Evolutionary conservation across 2,329 filamentous ascomycete species (phyloP).

Genomic region (Parafenestella ontariensis): DNA sequence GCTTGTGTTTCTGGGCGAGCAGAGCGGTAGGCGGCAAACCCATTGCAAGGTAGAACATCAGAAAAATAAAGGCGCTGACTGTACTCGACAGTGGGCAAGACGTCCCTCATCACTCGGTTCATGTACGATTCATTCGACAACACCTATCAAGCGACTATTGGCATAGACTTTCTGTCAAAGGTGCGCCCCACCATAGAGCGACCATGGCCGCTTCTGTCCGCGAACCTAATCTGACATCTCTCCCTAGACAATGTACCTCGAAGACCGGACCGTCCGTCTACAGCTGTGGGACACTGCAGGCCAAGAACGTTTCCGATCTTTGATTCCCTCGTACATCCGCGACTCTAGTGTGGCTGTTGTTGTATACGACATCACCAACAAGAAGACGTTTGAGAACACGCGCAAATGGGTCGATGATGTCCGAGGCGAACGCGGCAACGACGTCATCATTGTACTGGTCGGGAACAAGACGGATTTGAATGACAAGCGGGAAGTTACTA

Average conservation of each 20-base stretch:
- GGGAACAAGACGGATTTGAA: constrained; percentile 99
- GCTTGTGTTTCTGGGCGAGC: constrained; percentile 96
- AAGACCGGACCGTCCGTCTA: constrained; percentile 95
- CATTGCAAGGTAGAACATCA: background rate
- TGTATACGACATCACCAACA: constrained; percentile 97
- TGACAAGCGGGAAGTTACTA: constrained; percentile 97
- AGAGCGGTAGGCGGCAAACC: constrained; percentile 78
- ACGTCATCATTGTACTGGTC: constrained; percentile 98
- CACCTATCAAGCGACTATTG: constrained; percentile 99
- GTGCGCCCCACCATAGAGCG: constrained; percentile 53
- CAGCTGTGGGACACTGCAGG: constrained; percentile 99
- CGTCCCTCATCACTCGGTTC: constrained; percentile 96
- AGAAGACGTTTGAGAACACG: constrained; percentile 97
- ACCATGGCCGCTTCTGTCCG: background rate
- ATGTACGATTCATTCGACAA: constrained; percentile 99
- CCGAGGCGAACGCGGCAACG: constrained; percentile 92
- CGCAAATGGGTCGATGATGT: constrained; percentile 99
- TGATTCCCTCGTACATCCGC: constrained; percentile 98
- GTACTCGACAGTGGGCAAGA: constrained; percentile 81
- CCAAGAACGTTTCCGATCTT: constrained; percentile 93
- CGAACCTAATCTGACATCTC: constrained; percentile 9
- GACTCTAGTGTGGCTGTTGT: constrained; percentile 98
- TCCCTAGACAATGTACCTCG: constrained; percentile 95
- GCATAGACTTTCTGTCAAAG: constrained; percentile 99
- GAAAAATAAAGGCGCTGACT: constrained; percentile 21